These are phyloP conservation scores for Aphanomyces euteiches DNA, from an alignment of 352 stramenopile genomes.

Conservation along the genomic window DNA sequence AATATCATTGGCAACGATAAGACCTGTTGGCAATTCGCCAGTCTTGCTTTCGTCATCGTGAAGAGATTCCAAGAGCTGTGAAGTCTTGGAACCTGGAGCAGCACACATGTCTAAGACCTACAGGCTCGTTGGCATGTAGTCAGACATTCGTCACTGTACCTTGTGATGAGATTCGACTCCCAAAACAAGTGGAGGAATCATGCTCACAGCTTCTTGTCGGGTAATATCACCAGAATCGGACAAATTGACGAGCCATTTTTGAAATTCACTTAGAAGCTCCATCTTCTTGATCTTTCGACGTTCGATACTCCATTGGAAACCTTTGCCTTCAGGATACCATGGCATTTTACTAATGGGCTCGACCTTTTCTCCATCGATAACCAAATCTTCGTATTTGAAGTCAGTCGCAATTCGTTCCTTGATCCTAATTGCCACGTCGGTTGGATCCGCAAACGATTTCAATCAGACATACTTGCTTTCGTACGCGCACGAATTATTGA, in stretches of 20 bases:
- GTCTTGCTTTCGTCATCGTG: constrained; percentile 76
- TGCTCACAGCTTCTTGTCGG: constrained; percentile 97
- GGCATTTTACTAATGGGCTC: constrained; percentile 79
- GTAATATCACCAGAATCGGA: constrained; percentile 93
- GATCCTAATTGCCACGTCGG: constrained; percentile 44
- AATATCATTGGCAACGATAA: constrained; percentile 96
- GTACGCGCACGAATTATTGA: constrained; percentile 88
- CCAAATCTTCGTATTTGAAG: constrained; percentile 80
- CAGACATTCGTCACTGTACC: constrained; percentile 31
- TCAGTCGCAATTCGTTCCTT: constrained; percentile 78
- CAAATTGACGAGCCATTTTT: constrained; percentile 95
- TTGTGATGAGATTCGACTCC: constrained; percentile 91
- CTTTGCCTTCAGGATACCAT: constrained; percentile 87
- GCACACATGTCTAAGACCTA: constrained; percentile 97
- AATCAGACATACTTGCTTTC: constrained; percentile 55
- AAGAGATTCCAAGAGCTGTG: constrained; percentile 95
- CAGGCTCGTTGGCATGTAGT: neutral
- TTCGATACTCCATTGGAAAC: constrained; percentile 88
- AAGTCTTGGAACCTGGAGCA: constrained; percentile 98
- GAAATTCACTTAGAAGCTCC: constrained; percentile 88
- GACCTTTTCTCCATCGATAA: constrained; percentile 76
- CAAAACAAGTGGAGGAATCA: constrained; percentile 98
- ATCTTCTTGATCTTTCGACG: constrained; percentile 90
- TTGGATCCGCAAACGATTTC: neutral
- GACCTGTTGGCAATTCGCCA: constrained; percentile 79